phyloP scores from a whole-genome alignment of 768 basidiomycete species.

The Tylopilus felleus region DNA sequence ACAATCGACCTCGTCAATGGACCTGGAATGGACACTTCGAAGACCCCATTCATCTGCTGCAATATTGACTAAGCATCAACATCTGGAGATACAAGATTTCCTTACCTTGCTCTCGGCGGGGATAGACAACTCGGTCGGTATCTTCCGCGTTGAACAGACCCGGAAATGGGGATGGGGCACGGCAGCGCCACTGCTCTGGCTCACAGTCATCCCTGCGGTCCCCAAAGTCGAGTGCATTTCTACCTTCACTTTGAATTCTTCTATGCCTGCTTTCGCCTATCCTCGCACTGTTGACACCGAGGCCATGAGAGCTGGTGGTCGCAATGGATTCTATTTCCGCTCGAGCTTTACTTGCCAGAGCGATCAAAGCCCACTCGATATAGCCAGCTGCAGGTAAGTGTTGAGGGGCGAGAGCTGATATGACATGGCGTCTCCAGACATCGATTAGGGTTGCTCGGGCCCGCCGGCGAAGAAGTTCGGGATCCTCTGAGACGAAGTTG shows the following conservation, averaged over 20 bases:
- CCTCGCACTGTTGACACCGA: not conserved
- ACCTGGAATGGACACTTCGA: conserved; percentile 11
- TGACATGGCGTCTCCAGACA: conserved; percentile 57
- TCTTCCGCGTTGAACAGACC: conserved; percentile 12
- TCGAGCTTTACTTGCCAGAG: conserved; percentile 19
- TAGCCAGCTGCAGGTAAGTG: conserved; percentile 35
- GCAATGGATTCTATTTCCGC: conserved; percentile 17
- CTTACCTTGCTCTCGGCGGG: conserved; percentile 26
- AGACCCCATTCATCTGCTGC: conserved; percentile 32
- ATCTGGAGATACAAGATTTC: not conserved
- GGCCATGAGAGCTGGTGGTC: conserved; percentile 1
- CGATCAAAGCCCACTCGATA: conserved; percentile 30
- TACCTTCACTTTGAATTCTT: conserved; percentile 42
- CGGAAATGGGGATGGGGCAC: conserved; percentile 25
- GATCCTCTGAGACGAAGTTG: conserved; percentile 2
- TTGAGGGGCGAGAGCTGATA: conserved; percentile 45
- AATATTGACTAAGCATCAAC: conserved; percentile 8
- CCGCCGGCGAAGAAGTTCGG: conserved; percentile 45
- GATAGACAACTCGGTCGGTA: conserved; percentile 28
- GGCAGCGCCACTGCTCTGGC: conserved; percentile 23
- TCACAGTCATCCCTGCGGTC: conserved; percentile 18
- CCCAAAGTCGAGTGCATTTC: conserved; percentile 38
- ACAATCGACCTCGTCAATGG: conserved; percentile 14
- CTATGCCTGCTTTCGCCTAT: conserved; percentile 42
- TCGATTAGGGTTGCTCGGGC: conserved; percentile 70